These are phyloP conservation scores for Termitomyces sp. DNA, from an alignment of 768 basidiomycete genomes.

Conservation along the genomic window DNA sequence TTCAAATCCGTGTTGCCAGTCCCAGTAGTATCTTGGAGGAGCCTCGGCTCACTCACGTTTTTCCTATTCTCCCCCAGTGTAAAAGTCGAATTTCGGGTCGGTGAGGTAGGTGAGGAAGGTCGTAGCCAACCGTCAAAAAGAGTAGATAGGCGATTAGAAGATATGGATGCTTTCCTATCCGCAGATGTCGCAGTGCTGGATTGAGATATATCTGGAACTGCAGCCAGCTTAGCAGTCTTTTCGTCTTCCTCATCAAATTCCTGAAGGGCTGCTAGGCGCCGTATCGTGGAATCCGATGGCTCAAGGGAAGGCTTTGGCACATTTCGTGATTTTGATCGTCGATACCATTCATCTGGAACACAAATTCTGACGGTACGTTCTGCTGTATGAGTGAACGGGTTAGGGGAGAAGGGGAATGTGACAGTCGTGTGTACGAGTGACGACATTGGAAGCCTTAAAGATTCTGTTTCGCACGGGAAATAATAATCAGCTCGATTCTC, in stretches of 20 bases:
- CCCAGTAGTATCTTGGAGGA: conserved; percentile 45
- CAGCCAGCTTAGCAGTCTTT: conserved; percentile 57
- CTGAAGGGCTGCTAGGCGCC: conserved; percentile 44
- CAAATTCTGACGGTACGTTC: conserved; percentile 56
- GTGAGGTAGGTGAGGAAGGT: conserved; percentile 35
- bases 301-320: conserved; percentile 42
- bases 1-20: conserved; percentile 22
- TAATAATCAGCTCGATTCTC: conserved; percentile 11
- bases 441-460: conserved; percentile 40
- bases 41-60: conserved; percentile 70
- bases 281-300: conserved; percentile 50
- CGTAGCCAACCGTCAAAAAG: conserved; percentile 68
- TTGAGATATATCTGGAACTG: conserved; percentile 15
- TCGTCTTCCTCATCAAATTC: conserved; percentile 42
- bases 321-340: conserved; percentile 57
- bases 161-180: conserved; percentile 52
- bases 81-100: conserved; percentile 30
- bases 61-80: conserved; percentile 40
- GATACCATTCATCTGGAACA: conserved; percentile 80
- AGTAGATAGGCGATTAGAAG: conserved; percentile 60
- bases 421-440: conserved; percentile 42
- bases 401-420: conserved; percentile 33
- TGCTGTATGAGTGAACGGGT: conserved; percentile 38
- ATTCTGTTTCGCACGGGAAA: conserved; percentile 25
- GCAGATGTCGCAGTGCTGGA: conserved; percentile 22